Evolutionary conservation across 768 basidiomycete genomes (phyloP).

Genomic region (Fibroporia radiculosa): DNA sequence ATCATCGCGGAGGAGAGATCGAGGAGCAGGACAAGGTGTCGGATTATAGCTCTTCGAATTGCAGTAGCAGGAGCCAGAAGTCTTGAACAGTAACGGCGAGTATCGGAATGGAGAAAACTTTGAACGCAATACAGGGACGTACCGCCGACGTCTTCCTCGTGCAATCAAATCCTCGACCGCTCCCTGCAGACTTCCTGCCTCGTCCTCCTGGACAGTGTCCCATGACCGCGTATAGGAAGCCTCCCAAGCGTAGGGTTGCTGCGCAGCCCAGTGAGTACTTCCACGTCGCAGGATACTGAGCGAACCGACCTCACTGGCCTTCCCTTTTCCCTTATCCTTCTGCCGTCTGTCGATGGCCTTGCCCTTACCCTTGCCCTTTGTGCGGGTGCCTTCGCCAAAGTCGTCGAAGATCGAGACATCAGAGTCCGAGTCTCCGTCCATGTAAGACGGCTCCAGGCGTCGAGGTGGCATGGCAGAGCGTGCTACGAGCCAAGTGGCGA

Average conservation of each 20-base stretch:
- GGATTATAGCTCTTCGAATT: constrained; percentile 91
- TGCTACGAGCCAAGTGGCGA: neutral
- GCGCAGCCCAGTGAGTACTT: neutral
- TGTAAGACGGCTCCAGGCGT: constrained; percentile 23
- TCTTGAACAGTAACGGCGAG: constrained; percentile 28
- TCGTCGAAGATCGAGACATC: constrained; percentile 60
- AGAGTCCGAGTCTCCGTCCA: constrained; percentile 55
- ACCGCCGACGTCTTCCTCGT: constrained; percentile 78
- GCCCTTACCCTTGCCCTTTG: constrained; percentile 36
- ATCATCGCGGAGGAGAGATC: constrained; percentile 90
- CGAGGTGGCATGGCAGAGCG: constrained; percentile 13
- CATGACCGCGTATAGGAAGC: constrained; percentile 90
- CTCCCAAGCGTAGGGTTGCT: constrained; percentile 94
- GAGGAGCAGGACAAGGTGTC: constrained; percentile 87
- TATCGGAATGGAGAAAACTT: constrained; percentile 8
- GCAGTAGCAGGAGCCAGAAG: constrained; percentile 77
- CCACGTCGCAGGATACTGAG: neutral
- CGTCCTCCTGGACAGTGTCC: constrained; percentile 97
- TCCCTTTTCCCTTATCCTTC: constrained; percentile 48
- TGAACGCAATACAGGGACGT: constrained; percentile 5
- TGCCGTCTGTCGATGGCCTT: constrained; percentile 46
- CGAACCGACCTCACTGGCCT: constrained; percentile 44
- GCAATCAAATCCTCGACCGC: constrained; percentile 89
- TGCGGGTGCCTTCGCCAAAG: constrained; percentile 23
- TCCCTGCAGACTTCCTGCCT: constrained; percentile 80